Base-by-base conservation (phyloP, 192 early-diverging fungal genomes). In the Glomus cerebriforme region DNA sequence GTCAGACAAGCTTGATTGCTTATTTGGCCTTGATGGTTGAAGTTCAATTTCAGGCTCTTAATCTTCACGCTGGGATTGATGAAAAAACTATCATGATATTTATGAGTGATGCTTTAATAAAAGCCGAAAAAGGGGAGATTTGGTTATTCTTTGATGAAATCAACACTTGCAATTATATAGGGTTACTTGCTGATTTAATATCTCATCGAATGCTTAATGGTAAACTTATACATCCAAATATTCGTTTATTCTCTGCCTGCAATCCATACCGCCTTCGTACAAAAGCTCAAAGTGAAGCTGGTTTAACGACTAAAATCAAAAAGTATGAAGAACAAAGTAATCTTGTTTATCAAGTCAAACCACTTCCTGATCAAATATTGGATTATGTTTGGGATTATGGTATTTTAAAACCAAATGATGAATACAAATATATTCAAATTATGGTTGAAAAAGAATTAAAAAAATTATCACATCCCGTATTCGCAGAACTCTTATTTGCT, bases 331-430 rank as follows among this genome's bases (percentile, higher is more conserved):
- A 54, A 19, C 15, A 54, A 54, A 54, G 49, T 19, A 54, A 54
- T 7, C 49, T 54, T n/a, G 17, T 54, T 6, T 54, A 54, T 59
- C 74, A 76, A 64, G 74, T 54, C 19, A 54, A 54, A 54, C 17
- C 49, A 54, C 49, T 54, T 19, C 49, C 49, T 19, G 74, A 76
- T n/a, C 58, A 54, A 54, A 54, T 76, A 9, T 26, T 76, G n/a
- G 74, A 76, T 76, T 32, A 26, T 54, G 49, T 54, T 22, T 54
- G 49, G 49, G 49, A 54, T 22, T 54, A 54, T 22, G 49, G 49
- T 54, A 22, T 54, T 54, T 19, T 54, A 19, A 54, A 17, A 54
- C 19, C 15, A 54, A 54, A 54, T 54, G 49, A 54, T 54, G 49
- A 54, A 54, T 54, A 22, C 22, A 54, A 54, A 19, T 54, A 15